Evolutionary conservation across 1,284 basidiomycete genomes (phyloP), one percentile per base, ranked within the genome.

Genomic region (Paramarasmius palmivorus): DNA sequence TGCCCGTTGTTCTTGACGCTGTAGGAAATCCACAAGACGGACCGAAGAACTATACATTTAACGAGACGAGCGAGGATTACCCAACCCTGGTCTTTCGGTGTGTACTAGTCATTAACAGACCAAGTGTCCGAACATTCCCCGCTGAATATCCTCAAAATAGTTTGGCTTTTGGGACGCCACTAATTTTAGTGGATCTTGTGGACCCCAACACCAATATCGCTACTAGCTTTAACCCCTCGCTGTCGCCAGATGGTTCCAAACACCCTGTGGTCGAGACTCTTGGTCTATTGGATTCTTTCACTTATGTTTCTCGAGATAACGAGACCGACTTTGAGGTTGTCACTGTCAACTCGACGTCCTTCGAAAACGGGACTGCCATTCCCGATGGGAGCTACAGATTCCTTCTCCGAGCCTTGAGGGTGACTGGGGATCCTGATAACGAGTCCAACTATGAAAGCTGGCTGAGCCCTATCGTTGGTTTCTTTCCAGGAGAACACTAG

Each of bases 371-470:
- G 2, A 77, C 76, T 0, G 61, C 61, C 8, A 75, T 83, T 25
- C 72, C 79, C 6, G 73, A 77, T 53, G 81, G 81, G 7, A 63
- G 64, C 17, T 83, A 82, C 66, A 69, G 69, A 48, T 61, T 82
- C 55, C 68, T 82, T 7, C 57, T 83, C 17, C 71, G 81, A 14
- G 75, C 75, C 10, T 66, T 82, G 54, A 75, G 75, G 57, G 74
- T 81, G 20, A 77, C 76, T 7, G 79, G 80, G 4, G 69, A 80
- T 56, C 64, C 69, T 2, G 69, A 60, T 14, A 72, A 74, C 45
- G 73, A 76, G 61, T 68, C 65, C 14, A 78, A 81, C 63, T 84
- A 77, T 63, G 81, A 83, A 65, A 73, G 73, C 50, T 83, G 78
- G 70, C 47, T 75, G 54, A 73, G 71, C 51, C 71, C 71, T 2